Evolutionary conservation across 2,329 filamentous ascomycete genomes (phyloP), one percentile per base, ranked within the genome.

Genomic region (Neonectria coccinea): DNA sequence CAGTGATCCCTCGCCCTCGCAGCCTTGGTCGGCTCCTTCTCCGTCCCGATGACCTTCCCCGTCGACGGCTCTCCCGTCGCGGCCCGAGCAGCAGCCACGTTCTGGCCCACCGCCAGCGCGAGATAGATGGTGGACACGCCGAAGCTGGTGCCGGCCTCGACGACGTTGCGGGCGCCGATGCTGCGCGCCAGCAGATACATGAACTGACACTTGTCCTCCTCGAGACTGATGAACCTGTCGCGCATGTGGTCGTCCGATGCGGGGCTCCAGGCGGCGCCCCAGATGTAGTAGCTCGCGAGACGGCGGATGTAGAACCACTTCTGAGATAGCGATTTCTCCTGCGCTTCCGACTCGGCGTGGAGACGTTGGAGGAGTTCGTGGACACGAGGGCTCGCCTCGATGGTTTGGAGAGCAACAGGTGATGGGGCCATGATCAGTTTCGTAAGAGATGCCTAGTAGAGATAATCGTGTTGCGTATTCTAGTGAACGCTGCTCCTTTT

Each of bases 71-170:
- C n/a, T 65, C 65, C 56, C 27, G 48, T 51, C 10, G 36, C 41
- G n/a, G 27, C 65, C 54, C 4, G 68, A 25, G 44, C 56, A 7
- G 55, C 65, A 1, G 68, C 70, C 0, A 78, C 79, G 58, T 85
- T 88, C 58, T 85, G 80, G 0, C 80, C 81, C 0, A 86, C 85
- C 0, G 87, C 88, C 3, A 90, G 77, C 0, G 87, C 86, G 9
- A 90, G 82, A 67, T 89, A 90, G 56, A 90, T 88, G 0, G 88
- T 89, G 57, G 85, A 88, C 2, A 91, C 84, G 11, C 88, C 88
- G 60, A 87, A 90, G 56, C 83, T 86, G 0, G 88, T 90, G 0
- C 88, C 88, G 0, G 86, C 87, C 70, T 90, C 88, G 54, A 89
- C 84, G n/a, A 89, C 78, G 36, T 81, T 82, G 1, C 77, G 79